Base-by-base conservation (phyloP, 1,139 yeast genomes). In the Yamadazyma atlantica region DNA sequence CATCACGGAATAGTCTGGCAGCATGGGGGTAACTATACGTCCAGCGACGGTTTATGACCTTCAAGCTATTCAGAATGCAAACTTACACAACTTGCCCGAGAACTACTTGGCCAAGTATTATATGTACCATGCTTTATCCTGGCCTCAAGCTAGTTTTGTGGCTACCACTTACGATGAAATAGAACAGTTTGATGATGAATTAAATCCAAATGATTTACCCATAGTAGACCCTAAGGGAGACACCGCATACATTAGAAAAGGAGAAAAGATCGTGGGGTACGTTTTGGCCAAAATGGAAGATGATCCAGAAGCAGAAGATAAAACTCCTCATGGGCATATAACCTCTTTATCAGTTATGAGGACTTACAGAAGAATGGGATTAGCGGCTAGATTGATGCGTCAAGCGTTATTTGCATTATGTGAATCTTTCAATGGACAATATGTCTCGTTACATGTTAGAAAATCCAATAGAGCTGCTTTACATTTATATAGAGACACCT, bases 111-210 rank as follows among this genome's bases (percentile, higher is more conserved):
- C 90, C 63, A 90, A 90, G 63, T 92, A 90, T 63, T 92, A 90
- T 62, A 77, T 94, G 75, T 92, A 92, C 61, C 99, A 92, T 61
- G 77, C 89, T 14, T 68, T 90, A 40, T 84, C 97, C 30, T 92
- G 98, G 98, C 98, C 99, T 2, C 96, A 92, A 60, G 95, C 95
- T 6, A 87, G 96, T 35, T 92, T 83, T 66, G 98, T 92, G 25
- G 98, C 98, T 17, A 84, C 94, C 1, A 86, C 94, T 1, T 80
- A 64, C 51, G 75, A 70, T 38, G 64, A 60, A 34, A 51, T 55
- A 16, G 51, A 43, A 8, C 50, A 75, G 2, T 76, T 70, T 37
- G 60, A 57, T 25, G 62, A 49, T 19, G 72, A 66, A 17, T 64
- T 60, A 17, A 62, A 55, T 8, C 52, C 56, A 10, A 60, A 56